Conservation (phyloP, 2,329 filamentous ascomycete genomes). For the Aureobasidium namibiae region DNA sequence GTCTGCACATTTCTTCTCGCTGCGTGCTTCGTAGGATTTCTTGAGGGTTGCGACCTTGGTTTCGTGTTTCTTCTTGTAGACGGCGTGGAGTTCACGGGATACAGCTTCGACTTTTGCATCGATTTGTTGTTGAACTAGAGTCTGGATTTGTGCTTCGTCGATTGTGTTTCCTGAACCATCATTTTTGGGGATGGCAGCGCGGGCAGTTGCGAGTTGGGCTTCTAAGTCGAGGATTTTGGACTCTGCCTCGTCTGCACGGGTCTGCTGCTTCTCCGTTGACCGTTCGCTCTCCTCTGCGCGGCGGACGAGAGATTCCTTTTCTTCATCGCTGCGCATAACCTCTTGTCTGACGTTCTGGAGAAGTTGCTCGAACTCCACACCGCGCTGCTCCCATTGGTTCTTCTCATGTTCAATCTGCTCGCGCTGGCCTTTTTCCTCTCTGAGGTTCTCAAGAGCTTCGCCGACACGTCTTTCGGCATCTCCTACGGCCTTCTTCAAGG, state of each 20-base stretch:
- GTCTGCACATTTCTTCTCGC: slow-evolving; percentile 79
- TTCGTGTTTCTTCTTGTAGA: slow-evolving; percentile 97
- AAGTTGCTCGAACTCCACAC: slow-evolving; percentile 76
- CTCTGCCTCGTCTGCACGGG: slow-evolving; percentile 63
- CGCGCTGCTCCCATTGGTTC: slow-evolving; percentile 74
- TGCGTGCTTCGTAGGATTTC: slow-evolving; percentile 71
- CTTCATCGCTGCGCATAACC: slow-evolving; percentile 67
- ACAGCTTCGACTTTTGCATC: slow-evolving; percentile 77
- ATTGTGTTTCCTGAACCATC: slow-evolving; percentile 22
- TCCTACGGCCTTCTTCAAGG: slow-evolving; percentile 75
- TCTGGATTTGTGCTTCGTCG: slow-evolving; percentile 36
- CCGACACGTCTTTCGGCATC: slow-evolving; percentile 91
- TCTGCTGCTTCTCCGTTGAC: slow-evolving; percentile 64
- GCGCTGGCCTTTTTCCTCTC: slow-evolving; percentile 63
- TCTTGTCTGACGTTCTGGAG: slow-evolving; percentile 74
- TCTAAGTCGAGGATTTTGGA: slow-evolving; percentile 41
- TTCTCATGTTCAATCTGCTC: slow-evolving; percentile 69
- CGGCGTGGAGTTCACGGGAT: slow-evolving; percentile 72
- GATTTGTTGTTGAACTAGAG: slow-evolving; percentile 54
- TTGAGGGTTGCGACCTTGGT: slow-evolving; percentile 88
- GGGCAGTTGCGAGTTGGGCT: slow-evolving; percentile 63
- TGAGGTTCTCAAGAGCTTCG: slow-evolving; percentile 71
- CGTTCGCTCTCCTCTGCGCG: slow-evolving; percentile 72
- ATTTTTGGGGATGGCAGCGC: slow-evolving; percentile 22
- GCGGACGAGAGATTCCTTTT: slow-evolving; percentile 68